Evolutionary conservation across 2,329 filamentous ascomycete species (phyloP).

Genomic region (Penicillium capsulatum): DNA sequence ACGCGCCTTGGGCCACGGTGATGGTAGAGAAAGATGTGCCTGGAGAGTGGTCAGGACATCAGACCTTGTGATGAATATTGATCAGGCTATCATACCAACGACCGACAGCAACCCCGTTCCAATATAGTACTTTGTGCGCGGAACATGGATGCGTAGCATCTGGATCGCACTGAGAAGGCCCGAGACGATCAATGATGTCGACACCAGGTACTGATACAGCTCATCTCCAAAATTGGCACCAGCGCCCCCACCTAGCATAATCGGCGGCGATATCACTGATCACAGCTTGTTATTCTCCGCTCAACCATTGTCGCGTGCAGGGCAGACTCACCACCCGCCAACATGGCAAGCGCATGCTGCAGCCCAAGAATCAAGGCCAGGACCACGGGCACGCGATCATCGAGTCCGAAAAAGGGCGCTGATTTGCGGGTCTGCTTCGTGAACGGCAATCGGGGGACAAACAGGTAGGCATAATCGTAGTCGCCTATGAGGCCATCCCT

Average conservation of each 20-base stretch:
- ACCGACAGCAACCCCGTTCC: slow-evolving; percentile 65
- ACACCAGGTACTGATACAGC: slow-evolving; percentile 62
- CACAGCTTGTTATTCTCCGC: slow-evolving; percentile 12
- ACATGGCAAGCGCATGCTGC: slow-evolving; percentile 66
- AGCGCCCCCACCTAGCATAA: slow-evolving; percentile 54
- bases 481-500: slow-evolving; percentile 73
- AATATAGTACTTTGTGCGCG: slow-evolving; percentile 58
- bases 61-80: not conserved
- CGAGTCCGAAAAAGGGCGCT: slow-evolving; percentile 67
- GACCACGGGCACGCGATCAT: slow-evolving; percentile 64
- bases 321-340: slow-evolving; percentile 45
- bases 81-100: slow-evolving; percentile 43
- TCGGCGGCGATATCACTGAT: slow-evolving; percentile 58
- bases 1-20: slow-evolving; percentile 59
- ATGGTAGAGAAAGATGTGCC: slow-evolving; percentile 64
- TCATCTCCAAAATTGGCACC: slow-evolving; percentile 56
- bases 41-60: not conserved
- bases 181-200: slow-evolving; percentile 63
- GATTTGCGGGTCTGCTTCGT: slow-evolving; percentile 58
- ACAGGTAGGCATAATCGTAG: slow-evolving; percentile 89
- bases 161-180: slow-evolving; percentile 63
- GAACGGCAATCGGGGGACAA: slow-evolving; percentile 77
- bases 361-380: slow-evolving; percentile 64
- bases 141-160: slow-evolving; percentile 63
- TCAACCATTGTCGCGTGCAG: not conserved